Evolutionary conservation across 768 basidiomycete species (phyloP).

Genomic region (Gymnopilus dilepis): DNA sequence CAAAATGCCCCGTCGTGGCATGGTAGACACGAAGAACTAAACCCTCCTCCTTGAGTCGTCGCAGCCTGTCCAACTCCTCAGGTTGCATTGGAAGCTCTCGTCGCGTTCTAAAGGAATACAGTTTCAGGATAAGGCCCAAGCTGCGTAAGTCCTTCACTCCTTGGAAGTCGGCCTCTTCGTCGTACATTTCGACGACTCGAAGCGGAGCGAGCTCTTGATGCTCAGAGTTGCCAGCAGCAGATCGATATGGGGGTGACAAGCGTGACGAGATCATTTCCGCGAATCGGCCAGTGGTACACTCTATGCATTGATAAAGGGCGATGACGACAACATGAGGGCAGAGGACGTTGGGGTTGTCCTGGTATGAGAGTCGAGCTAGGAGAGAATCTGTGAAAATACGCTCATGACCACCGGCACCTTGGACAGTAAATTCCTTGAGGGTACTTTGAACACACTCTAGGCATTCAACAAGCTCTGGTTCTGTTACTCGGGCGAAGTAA

Average conservation of each 20-base stretch:
- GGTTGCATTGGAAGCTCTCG: constrained; percentile 19
- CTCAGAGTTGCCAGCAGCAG: not conserved
- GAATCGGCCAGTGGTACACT: constrained; percentile 23
- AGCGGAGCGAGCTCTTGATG: constrained; percentile 6
- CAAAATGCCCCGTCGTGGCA: constrained; percentile 23
- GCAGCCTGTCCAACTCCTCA: constrained; percentile 20
- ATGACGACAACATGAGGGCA: constrained; percentile 28
- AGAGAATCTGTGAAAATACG: constrained; percentile 20
- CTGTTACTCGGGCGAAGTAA: constrained; percentile 24
- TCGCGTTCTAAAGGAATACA: constrained; percentile 18
- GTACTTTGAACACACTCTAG: constrained; percentile 25
- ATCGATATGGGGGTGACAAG: not conserved
- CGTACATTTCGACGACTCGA: constrained; percentile 24
- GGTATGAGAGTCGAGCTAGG: constrained; percentile 24
- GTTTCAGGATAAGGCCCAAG: constrained; percentile 25
- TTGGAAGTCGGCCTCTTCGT: constrained; percentile 14
- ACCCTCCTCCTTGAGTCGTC: constrained; percentile 18
- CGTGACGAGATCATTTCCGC: constrained; percentile 27
- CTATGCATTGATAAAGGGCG: constrained; percentile 27
- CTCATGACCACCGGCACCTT: constrained; percentile 9
- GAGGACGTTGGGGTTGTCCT: constrained; percentile 12
- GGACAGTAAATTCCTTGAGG: constrained; percentile 29
- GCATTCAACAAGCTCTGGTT: constrained; percentile 24
- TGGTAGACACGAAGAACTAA: constrained; percentile 23
- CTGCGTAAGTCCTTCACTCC: constrained; percentile 20